Conservation (phyloP, 2,329 filamentous ascomycete species). For the Trichoderma polysporum region DNA sequence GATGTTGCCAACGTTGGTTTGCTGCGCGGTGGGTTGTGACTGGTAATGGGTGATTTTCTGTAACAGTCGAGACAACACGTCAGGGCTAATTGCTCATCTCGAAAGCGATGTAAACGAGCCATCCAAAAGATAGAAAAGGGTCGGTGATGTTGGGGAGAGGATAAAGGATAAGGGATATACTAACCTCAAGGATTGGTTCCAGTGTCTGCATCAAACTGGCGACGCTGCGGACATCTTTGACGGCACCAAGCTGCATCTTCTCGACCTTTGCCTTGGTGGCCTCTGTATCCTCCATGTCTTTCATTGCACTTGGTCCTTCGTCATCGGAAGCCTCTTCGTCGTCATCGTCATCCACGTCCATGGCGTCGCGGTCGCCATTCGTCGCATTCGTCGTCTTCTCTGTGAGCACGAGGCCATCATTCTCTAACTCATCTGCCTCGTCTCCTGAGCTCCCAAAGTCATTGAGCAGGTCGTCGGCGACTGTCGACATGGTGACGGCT, state of each 20-base stretch:
- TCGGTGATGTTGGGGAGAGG: conserved; percentile 25
- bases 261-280: conserved; percentile 77
- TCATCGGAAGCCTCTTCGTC: conserved; percentile 56
- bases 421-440: conserved; percentile 64
- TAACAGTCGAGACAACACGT: conserved; percentile 50
- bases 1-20: conserved; percentile 72
- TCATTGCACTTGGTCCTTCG: conserved; percentile 53
- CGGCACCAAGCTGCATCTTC: conserved; percentile 72
- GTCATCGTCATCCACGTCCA: conserved; percentile 53
- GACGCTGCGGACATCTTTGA: conserved; percentile 77
- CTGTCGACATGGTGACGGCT: conserved; percentile 69
- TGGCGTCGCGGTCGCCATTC: conserved; percentile 42
- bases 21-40: conserved; percentile 63
- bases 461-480: conserved; percentile 88
- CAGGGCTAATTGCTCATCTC: conserved; percentile 59
- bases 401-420: conserved; percentile 47
- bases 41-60: conserved; percentile 82
- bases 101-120: conserved; percentile 60
- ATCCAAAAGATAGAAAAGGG: conserved; percentile 27
- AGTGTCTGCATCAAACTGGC: conserved; percentile 78
- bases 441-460: conserved; percentile 67
- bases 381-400: conserved; percentile 42
- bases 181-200: conserved; percentile 78
- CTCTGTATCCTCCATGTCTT: conserved; percentile 62
- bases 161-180: conserved; percentile 37